Evolutionary conservation across 345 rosid genomes (phyloP), one percentile per base, ranked within the genome.

Genomic region (Eucalyptus coolabah): DNA sequence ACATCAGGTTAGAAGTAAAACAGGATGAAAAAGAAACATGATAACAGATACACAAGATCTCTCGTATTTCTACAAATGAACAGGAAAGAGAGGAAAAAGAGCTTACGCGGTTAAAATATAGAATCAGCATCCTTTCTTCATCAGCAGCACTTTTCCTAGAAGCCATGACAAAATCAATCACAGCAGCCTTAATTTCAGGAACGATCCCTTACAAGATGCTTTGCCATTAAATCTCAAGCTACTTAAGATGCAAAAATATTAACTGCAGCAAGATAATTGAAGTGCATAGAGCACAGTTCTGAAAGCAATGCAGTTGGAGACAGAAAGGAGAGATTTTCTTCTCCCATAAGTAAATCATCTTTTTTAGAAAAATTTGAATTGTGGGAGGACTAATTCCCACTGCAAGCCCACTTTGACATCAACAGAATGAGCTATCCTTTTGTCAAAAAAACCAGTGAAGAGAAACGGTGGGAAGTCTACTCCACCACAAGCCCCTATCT

Each of bases 111-210:
- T 98, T 96, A 89, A 98, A 98, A 91, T 77, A 98, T 90, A 96
- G 92, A 88, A 94, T 18, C 95, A 98, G 93, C 98, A 98, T 98
- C 92, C 92, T 95, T 90, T 96, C 97, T 94, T 98, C 99, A 95
- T 96, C 96, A 54, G 95, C 97, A 81, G 94, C 93, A 92, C 98
- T 95, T 90, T 94, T 98, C 94, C 99, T 98, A 93, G 47, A 83
- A 81, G 82, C 40, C 89, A 90, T 51, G 40, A 88, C 80, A 91
- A 50, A 81, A 87, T 24, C 65, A 80, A 86, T 88, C 77, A 34
- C 53, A 51, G 89, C 50, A 23, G 86, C 50, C 65, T 40, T 88
- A 54, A 89, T 56, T 72, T 32, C 87, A 51, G 47, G 83, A 77
- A 77, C 9, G 1, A 77, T 77, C 83, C 83, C 45, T 37, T 37